These are phyloP conservation scores for Xylaria telfairii DNA, from an alignment of 495 filamentous ascomycete genomes.

Conservation along the genomic window DNA sequence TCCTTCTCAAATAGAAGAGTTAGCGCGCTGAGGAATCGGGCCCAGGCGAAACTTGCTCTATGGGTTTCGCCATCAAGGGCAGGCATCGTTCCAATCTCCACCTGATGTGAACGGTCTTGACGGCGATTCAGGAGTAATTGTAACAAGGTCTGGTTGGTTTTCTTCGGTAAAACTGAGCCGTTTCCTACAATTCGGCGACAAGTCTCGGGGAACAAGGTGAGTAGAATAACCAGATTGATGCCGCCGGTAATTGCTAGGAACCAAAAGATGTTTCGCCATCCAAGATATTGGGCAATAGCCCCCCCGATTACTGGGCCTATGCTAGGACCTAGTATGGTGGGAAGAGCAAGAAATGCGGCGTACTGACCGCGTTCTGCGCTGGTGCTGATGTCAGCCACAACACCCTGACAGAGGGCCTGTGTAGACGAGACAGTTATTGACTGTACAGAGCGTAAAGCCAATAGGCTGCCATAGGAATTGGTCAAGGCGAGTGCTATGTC, in stretches of 20 bases:
- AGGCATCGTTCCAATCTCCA: constrained; percentile 23
- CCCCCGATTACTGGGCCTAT: constrained; percentile 69
- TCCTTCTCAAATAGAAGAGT: constrained; percentile 67
- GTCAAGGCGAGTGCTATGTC: constrained; percentile 62
- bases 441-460: constrained; percentile 62
- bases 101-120: constrained; percentile 35
- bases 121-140: constrained; percentile 44
- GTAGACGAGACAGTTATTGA: constrained; percentile 59
- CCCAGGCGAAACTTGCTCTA: constrained; percentile 42
- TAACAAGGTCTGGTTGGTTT: constrained; percentile 45
- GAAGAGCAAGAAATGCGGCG: constrained; percentile 47
- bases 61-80: constrained; percentile 26
- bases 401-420: constrained; percentile 60
- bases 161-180: constrained; percentile 57
- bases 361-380: constrained; percentile 59
- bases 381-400: constrained; percentile 61
- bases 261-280: constrained; percentile 75
- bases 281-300: constrained; percentile 61
- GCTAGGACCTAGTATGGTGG: constrained; percentile 52
- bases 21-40: constrained; percentile 67
- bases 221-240: constrained; percentile 47
- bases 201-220: constrained; percentile 64
- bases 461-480: constrained; percentile 54
- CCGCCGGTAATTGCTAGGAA: constrained; percentile 63
- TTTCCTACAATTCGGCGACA: constrained; percentile 68